Base-by-base conservation (phyloP, 805 yeast species). In the Isabelozyma gotoi region DNA sequence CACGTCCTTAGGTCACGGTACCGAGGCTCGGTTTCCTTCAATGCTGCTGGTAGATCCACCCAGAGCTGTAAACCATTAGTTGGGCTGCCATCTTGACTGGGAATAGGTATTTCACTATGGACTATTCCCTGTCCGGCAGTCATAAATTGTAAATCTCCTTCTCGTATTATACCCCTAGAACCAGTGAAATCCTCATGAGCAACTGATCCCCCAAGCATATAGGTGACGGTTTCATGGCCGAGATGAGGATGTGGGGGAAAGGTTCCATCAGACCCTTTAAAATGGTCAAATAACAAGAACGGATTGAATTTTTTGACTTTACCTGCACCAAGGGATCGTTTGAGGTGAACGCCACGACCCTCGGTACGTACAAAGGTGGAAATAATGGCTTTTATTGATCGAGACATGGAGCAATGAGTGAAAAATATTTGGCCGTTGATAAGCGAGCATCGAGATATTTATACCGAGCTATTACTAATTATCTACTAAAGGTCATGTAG, bases 301-400 rank as follows among this genome's bases (percentile, higher is more conserved):
- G 96, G 96, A 12, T 88, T 74, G 63, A 88, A 88, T 61, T 84
- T 84, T 55, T 90, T 75, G 74, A 82, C 76, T 18, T 73, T 67
- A 63, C 71, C 68, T 5, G 82, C 75, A 34, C 96, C 96, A 46
- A 88, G 81, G 5, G 94, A 81, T 54, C 96, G 74, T 60, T 96
- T 77, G 19, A 88, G 96, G 21, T 76, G 67, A 20, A 96, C 95
- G n/a, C 96, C 96, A 20, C 76, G 90, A 50, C 96, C 96, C 65
- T 88, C 96, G 15, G 84, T 74, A 56, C 84, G 89, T 54, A 87
- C 88, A 33, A 76, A 56, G 24, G 92, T 90, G 36, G 59, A 50
- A 17, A 69, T 53, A 20, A 70, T 49, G 39, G 57, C 57, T 31
- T 51, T 51, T 47, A 69, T 59, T 17, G 67, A 52, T 65, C 75